Conservation (phyloP, 169 alveolate species). For the Plasmodium adleri region DNA sequence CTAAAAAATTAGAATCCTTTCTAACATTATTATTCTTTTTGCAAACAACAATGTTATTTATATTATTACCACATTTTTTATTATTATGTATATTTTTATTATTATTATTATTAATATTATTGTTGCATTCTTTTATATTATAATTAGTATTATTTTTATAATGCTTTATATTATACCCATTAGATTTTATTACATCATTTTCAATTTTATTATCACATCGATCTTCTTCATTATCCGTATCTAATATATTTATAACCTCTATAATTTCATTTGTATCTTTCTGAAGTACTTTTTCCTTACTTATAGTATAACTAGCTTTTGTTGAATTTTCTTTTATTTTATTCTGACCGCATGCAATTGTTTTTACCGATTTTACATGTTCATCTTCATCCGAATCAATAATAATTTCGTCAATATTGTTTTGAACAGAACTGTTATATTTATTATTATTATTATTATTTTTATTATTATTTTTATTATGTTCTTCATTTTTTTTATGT, state of each 20-base stretch:
- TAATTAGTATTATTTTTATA: no score
- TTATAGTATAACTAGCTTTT: neutral
- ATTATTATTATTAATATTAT: neutral
- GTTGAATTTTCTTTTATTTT: neutral
- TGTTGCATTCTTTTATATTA: no score
- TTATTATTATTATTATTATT: neutral
- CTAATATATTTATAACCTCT: conserved; percentile 77
- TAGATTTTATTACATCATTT: no score
- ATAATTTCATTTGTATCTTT: neutral
- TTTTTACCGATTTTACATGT: no score
- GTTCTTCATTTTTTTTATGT: neutral
- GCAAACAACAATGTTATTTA: no score
- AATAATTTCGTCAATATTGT: no score
- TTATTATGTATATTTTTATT: conserved; percentile 46
- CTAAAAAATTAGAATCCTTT: conserved; percentile 11
- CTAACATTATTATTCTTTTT: neutral
- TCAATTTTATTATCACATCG: neutral
- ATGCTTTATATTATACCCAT: no score
- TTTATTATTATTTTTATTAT: neutral
- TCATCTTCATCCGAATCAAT: no score
- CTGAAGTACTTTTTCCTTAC: neutral
- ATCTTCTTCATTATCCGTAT: conserved; percentile 76
- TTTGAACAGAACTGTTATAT: no score
- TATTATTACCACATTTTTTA: conserved; percentile 1
- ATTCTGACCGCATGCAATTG: no score